These are phyloP conservation scores for Cystofilobasidium ferigula DNA, from an alignment of 768 basidiomycete genomes.

Conservation along the genomic window DNA sequence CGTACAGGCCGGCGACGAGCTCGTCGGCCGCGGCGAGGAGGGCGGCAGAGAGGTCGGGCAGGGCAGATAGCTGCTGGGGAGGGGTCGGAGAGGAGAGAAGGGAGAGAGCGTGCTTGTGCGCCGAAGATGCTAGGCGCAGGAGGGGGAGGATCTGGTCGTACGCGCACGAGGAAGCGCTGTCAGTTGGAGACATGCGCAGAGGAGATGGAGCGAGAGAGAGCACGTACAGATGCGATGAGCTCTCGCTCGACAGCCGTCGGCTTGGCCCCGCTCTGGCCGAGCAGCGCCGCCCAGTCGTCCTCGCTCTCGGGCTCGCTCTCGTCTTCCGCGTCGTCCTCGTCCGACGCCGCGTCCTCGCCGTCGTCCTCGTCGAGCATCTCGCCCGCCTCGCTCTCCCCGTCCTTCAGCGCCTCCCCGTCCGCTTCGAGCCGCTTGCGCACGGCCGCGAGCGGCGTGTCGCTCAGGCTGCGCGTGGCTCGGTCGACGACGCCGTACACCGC, in stretches of 20 bases:
- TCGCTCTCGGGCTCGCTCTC: conserved; percentile 8
- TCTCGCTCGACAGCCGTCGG: conserved; percentile 5
- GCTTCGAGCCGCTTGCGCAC: not conserved
- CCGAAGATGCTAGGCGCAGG: too few species aligned
- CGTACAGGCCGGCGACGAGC: too few species aligned
- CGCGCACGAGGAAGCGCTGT: not conserved
- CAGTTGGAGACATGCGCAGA: not conserved
- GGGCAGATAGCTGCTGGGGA: too few species aligned
- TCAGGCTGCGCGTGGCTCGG: not conserved
- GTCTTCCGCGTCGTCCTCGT: not conserved
- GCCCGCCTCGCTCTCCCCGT: conserved; percentile 16
- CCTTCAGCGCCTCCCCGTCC: conserved; percentile 7
- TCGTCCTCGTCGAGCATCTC: conserved; percentile 16
- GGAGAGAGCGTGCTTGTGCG: too few species aligned
- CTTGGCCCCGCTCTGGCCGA: conserved; percentile 8
- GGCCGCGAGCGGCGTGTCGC: not conserved
- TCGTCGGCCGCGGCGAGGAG: too few species aligned
- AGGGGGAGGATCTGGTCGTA: too few species aligned
- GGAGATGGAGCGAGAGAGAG: too few species aligned
- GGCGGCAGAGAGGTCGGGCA: too few species aligned
- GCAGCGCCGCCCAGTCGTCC: conserved; percentile 19
- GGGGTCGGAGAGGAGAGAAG: too few species aligned
- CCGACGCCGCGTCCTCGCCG: not conserved
- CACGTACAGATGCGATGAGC: conserved; percentile 9
- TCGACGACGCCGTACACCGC: conserved; percentile 2